Base-by-base conservation (phyloP, 441 rosid species). In the Geranium incanum region DNA sequence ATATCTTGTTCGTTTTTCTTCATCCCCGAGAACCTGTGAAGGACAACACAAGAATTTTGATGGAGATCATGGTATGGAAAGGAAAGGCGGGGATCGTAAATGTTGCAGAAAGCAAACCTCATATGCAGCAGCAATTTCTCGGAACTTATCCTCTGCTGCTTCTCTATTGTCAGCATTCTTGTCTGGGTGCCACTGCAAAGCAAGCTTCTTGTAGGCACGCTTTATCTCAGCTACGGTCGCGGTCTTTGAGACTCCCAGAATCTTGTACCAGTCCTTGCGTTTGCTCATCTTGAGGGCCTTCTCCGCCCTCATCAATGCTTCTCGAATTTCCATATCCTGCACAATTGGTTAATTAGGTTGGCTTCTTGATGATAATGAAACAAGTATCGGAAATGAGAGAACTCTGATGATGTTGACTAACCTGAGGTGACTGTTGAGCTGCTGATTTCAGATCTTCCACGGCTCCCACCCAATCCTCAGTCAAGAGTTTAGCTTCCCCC, bases 401-500 rank as follows among this genome's bases (percentile, higher is more conserved):
- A 52, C 36, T 41, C 68, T 73, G 4, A 68, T 48, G 18, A 68
- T 21, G 9, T 23, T 52, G 39, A 81, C 90, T 52, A 79, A 92
- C 99, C 97, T 95, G 96, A 70, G 97, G 93, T 16, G 93, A 90
- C 70, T 70, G 75, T 78, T 90, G 87, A 78, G 97, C 97, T 7
- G 96, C 98, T 66, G 87, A 74, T 77, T 88, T 92, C 66, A 95
- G 75, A 82, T 95, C 98, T 50, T 85, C 88, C 71, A 95, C 95
- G 23, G 99, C 99, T 78, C 98, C 99, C 86, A 92, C 97, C 95
- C 95, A 95, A 71, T 95, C 98, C 84, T 95, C 97, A 0, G 81
- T 81, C 74, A 95, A 82, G 69, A 90, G 84, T 86, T 90, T 95
- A 77, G 99, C 98, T 83, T 95, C 96, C 67, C 97, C 99, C 71